phyloP scores from a whole-genome alignment of 495 filamentous ascomycete species.

The Durotheca rogersii region DNA sequence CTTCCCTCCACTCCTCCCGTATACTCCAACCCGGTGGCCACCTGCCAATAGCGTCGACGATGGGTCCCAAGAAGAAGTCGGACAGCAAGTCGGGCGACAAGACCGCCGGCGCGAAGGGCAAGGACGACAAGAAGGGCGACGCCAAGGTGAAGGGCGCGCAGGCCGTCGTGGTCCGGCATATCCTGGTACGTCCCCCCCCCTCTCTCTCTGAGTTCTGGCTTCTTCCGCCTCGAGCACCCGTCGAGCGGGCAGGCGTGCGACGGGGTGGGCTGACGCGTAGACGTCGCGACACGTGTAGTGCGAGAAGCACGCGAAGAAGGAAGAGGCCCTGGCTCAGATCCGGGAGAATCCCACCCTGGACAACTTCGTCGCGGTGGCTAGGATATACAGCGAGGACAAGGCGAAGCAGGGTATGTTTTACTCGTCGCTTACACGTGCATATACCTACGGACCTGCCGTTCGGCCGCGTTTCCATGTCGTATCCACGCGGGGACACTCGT shows the following conservation, averaged over 20 bases:
- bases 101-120: constrained; percentile 50
- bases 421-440: constrained; percentile 2
- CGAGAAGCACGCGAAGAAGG: constrained; percentile 84
- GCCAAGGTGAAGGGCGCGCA: constrained; percentile 69
- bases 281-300: too few relatives aligned
- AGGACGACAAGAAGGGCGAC: constrained; percentile 47
- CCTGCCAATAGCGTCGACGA: constrained; percentile 12
- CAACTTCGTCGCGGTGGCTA: constrained; percentile 88
- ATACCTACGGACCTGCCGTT: too few relatives aligned
- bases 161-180: constrained; percentile 84
- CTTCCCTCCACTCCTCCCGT: too few relatives aligned
- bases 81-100: constrained; percentile 46
- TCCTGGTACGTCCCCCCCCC: constrained; percentile 59
- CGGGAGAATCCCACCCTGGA: constrained; percentile 57
- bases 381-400: constrained; percentile 87
- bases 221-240: background rate
- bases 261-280: too few relatives aligned
- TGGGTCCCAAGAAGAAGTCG: constrained; percentile 36
- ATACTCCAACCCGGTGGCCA: too few relatives aligned
- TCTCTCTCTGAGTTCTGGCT: background rate
- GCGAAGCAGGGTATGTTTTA: constrained; percentile 66
- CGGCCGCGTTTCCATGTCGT: too few relatives aligned
- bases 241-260: too few relatives aligned
- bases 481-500: background rate
- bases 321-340: constrained; percentile 80